Conservation (phyloP, 306 rosid genomes). For the Cucumis sativus region DNA sequence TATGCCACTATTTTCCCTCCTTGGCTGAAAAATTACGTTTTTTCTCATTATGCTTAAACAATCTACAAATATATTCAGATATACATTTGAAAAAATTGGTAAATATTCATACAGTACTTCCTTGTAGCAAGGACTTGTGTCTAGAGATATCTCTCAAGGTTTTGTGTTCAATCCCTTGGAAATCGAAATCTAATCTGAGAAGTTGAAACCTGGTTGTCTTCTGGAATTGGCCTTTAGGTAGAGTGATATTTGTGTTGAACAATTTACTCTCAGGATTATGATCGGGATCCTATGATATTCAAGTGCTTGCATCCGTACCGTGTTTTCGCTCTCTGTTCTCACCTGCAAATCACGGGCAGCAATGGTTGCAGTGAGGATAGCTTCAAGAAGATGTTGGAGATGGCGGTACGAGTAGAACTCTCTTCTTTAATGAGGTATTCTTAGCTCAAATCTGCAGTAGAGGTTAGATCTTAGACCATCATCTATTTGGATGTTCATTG, state of each 20-base stretch:
- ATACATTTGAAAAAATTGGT: neutral
- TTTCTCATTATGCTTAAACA: neutral
- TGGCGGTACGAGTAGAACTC: neutral
- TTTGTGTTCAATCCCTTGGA: neutral
- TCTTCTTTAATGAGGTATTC: neutral
- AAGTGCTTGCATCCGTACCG: conserved; percentile 39
- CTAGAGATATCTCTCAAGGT: neutral
- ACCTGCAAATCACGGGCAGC: conserved; percentile 32
- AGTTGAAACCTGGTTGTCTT: neutral
- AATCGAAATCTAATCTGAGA: neutral
- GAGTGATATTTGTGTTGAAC: neutral
- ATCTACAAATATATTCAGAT: neutral
- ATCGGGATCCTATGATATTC: conserved; percentile 58
- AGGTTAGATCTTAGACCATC: conserved; percentile 2
- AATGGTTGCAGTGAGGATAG: conserved; percentile 35
- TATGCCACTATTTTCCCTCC: neutral
- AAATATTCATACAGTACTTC: neutral
- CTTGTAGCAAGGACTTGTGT: neutral
- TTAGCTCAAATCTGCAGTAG: neutral
- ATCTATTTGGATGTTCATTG: neutral
- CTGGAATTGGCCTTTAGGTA: neutral
- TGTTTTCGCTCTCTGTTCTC: conserved; percentile 48
- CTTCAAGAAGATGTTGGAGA: conserved; percentile 50
- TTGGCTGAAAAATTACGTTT: neutral
- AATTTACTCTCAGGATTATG: conserved; percentile 53